Evolutionary conservation across 257 asterid species (phyloP), one percentile per base, ranked within the genome.

Genomic region (Ehretia macrophylla): DNA sequence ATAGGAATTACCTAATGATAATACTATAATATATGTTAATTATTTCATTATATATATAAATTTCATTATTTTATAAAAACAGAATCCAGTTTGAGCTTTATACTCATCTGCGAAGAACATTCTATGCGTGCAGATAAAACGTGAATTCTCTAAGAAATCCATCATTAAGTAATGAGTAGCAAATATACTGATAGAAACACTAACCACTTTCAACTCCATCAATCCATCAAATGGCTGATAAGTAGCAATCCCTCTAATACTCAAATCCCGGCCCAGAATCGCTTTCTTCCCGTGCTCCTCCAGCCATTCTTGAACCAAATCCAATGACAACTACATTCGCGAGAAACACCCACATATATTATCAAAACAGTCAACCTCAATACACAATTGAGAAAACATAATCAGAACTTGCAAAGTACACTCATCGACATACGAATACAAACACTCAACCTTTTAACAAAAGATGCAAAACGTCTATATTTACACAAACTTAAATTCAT

Each of bases 171-270:
- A 14, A 17, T 18, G 52, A n/a, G n/a, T n/a, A n/a, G n/a, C n/a
- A 17, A 11, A 16, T 38, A 11, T 17, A 13, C 3, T 5, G 4
- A 14, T 20, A 32, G 23, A 53, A 51, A 44, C 18, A 44, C 67
- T 59, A 65, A 79, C 93, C 81, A 70, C 72, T 84, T 84, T 84
- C 77, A 79, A 66, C 57, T 75, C 93, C 78, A 50, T 61, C 63
- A 77, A 64, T 56, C 93, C 93, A 49, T 84, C 93, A 64, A 71
- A 81, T 32, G 86, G 84, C 72, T 77, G 84, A 73, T 81, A 84
- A 4, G 80, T 72, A 12, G 91, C 74, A 19, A 70, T 61, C 42
- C 66, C 68, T 32, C 70, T 73, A 32, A 73, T 69, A 58, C 81
- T 75, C 67, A 65, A 62, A 56, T 68, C 78, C 19, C 50, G 65